phyloP scores from a whole-genome alignment of 108 stramenopile genomes.

The Poteriospumella lacustris region DNA sequence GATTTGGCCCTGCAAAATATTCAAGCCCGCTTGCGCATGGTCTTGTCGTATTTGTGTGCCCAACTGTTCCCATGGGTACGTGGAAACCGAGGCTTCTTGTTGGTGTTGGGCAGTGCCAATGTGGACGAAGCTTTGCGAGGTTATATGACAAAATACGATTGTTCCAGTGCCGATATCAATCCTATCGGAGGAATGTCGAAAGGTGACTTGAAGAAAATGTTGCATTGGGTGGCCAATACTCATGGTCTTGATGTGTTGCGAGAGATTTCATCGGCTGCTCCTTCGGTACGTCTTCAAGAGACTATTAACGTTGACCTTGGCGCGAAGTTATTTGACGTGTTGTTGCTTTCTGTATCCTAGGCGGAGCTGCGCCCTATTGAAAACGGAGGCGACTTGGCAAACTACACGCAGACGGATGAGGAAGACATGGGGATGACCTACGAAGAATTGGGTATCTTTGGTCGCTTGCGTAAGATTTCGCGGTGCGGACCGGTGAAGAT shows the following conservation, averaged over 20 bases:
- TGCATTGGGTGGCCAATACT: conserved; percentile 22
- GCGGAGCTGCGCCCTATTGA: conserved; percentile 86
- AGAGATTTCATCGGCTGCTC: neutral
- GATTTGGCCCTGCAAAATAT: conserved; percentile 97
- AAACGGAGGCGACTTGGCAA: conserved; percentile 29
- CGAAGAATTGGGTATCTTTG: conserved; percentile 85
- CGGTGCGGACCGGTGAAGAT: conserved; percentile 90
- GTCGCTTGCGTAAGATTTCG: conserved; percentile 78
- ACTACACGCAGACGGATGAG: conserved; percentile 79
- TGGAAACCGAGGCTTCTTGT: conserved; percentile 69
- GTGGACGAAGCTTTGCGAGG: conserved; percentile 97
- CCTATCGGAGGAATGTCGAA: conserved; percentile 96
- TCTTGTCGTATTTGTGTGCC: conserved; percentile 88
- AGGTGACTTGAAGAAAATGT: conserved; percentile 57
- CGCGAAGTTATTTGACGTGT: too few relatives aligned
- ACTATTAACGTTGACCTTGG: too few relatives aligned
- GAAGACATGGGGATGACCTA: conserved; percentile 99
- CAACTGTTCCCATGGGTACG: conserved; percentile 94
- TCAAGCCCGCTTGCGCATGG: conserved; percentile 94
- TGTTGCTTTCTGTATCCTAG: conserved; percentile 36
- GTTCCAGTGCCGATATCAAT: conserved; percentile 92
- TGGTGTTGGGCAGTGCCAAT: conserved; percentile 94
- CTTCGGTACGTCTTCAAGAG: neutral
- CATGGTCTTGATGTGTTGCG: neutral
- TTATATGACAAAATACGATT: conserved; percentile 99